A percentile compares a stretch with the other conserved stretches of the same genome.
These are phyloP conservation scores for Citrus sp. DNA, from an alignment of 345 rosid species.

Conservation along the genomic window DNA sequence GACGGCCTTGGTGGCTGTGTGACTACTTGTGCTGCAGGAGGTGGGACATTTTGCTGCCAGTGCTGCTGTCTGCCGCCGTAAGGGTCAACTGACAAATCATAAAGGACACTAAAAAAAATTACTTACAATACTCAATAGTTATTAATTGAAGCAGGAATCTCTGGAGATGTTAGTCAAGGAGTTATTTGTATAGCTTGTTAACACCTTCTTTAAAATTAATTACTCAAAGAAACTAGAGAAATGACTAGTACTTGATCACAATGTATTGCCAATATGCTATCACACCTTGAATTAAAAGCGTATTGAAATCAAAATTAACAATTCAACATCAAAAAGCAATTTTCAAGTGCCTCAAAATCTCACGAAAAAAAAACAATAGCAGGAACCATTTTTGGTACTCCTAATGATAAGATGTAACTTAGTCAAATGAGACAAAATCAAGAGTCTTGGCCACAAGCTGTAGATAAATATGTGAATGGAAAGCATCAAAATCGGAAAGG, in stretches of 20 bases:
- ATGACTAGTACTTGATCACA: not conserved
- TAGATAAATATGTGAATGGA: not conserved
- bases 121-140: not conserved
- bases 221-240: not conserved
- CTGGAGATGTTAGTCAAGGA: not conserved
- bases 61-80: constrained; percentile 52
- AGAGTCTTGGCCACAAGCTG: not conserved
- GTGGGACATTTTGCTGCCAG: constrained; percentile 63
- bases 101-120: not conserved
- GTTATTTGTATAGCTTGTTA: not conserved
- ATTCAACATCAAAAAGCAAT: not conserved
- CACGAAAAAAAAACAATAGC: not conserved
- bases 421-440: not conserved
- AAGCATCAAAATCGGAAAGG: not conserved
- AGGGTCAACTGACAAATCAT: constrained; percentile 42
- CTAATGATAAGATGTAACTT: not conserved
- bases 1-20: constrained; percentile 35
- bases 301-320: not conserved
- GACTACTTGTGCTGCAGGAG: constrained; percentile 34
- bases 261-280: not conserved
- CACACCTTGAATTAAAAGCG: not conserved
- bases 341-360: not conserved
- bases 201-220: not conserved
- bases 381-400: not conserved
- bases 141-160: not conserved